Evolutionary conservation across 1,139 yeast genomes (phyloP), one percentile per base, ranked within the genome.

Genomic region (Protomyces inouyei): DNA sequence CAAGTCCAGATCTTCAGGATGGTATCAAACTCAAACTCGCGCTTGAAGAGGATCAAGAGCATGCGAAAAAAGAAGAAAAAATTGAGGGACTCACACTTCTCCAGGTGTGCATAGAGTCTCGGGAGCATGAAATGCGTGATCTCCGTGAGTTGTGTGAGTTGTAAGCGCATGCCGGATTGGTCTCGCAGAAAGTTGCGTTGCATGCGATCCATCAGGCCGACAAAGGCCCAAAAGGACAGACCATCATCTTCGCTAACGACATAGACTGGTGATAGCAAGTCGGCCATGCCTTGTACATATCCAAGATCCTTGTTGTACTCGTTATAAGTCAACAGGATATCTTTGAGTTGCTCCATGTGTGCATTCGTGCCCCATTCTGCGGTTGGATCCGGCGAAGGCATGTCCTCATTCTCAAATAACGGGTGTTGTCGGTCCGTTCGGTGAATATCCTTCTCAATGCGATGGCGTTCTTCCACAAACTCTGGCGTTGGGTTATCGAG

Each of bases 211-310:
- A 95, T 93, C 70, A 90, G 89, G 57, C 85, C 83, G 21, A 84
- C 80, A 77, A 93, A 93, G 18, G 93, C 87, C 95, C 97, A 91
- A 74, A 93, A 93, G 2, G 96, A 80, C 38, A 90, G 72, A 0
- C 86, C 79, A 70, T 92, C 97, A 73, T 92, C 96, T 71, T 85
- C 85, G 53, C 89, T 77, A 6, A 85, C 82, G 53, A 85, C 88
- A 73, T 91, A 95, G 4, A 93, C 76, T 0, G 98, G 98, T 0
- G 97, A 87, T 51, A 95, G 78, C 64, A 93, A 78, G 74, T 93
- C 99, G 8, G 95, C 86, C 99, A 93, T 93, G 1, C 99, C 99
- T 76, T 93, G 99, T 25, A 93, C 97, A 72, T 93, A 93, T 0
- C 98, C 98, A 70, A 95, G 77, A 69, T 90, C 87, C 57, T 78